Base-by-base conservation (phyloP, 768 basidiomycete genomes). In the Rhodotorula graminis region DNA sequence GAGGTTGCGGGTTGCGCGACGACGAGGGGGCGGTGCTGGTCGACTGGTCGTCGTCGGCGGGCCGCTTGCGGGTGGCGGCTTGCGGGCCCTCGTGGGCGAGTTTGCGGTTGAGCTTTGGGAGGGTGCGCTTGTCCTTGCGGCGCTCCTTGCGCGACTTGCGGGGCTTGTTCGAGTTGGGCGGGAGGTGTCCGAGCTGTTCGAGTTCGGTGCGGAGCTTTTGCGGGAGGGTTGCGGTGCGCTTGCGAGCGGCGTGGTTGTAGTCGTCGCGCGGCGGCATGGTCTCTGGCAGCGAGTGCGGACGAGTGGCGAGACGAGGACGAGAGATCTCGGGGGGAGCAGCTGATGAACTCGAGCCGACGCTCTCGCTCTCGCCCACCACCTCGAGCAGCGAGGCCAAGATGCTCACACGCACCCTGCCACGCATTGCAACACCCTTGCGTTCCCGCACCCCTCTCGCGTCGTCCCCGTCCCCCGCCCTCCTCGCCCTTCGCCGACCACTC, bases 181-280 rank as follows among this genome's bases (percentile, higher is more conserved):
- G 67, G 58, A 76, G 64, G 44, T 70, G 61, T 3, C 75, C 75
- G 16, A 72, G 65, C 50, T 70, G 57, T 37, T 76, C 67, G 37
- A 76, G 63, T 40, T 76, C 75, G 15, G 58, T 37, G 27, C 75
- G 75, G 11, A 76, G 52, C 1, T 65, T 63, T 25, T 60, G 60
- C 27, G 75, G 75, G 23, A 76, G 69, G 16, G 67, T 71, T 23
- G 74, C 65, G 19, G 72, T 73, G 53, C 71, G 71, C 31, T 68
- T 68, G 27, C 70, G 44, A 2, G 67, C 72, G 53, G 64, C 64
- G 55, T 63, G 47, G 49, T 72, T 72, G 61, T 33, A 31, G 18
- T 57, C 60, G 14, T 46, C 40, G 23, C 59, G 53, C 2, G 72
- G 67, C 42, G 60, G 60, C 60, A 61, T 61, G 33, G 8, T 8